Base-by-base conservation (phyloP, 345 rosid genomes). In the Rhodamnia rubescens region DNA sequence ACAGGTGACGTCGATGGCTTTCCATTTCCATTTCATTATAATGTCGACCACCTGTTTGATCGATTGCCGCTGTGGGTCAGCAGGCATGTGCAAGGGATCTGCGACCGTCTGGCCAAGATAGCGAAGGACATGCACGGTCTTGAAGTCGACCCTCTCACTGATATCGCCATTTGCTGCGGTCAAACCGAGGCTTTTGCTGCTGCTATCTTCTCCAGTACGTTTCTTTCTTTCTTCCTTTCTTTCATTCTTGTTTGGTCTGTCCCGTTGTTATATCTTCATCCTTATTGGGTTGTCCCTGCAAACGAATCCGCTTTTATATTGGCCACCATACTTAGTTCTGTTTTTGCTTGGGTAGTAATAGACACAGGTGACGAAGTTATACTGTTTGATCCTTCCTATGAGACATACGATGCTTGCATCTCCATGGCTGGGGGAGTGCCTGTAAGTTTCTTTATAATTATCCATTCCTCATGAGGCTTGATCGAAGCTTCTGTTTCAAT, bases 101-200 rank as follows among this genome's bases (percentile, higher is more conserved):
- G 94, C 85, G 96, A 91, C 42, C 89, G 85, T 26, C 82, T 92
- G 88, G 92, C 92, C 47, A 74, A 10, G 55, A 86, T 16, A 52
- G 85, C 80, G 91, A 88, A 88, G 89, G 88, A 74, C 83, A 88
- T 83, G 88, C 89, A 91, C 50, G 92, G 90, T 74, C 87, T 93
- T 5, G 87, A 89, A 49, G 83, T 92, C 47, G 91, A 92, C 55
- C 96, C 96, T 16, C 81, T 58, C 14, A 92, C 90, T 22, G 94
- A 93, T 86, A 88, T 92, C 42, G 92, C 92, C 69, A 89, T 93
- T 87, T 91, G 93, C 84, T 93, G 94, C 75, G 96, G 96, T 83
- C 94, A 92, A 89, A 88, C 94, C 16, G 96, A 92, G 92, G 96
- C 96, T 20, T 92, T 93, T 83, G 96, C 96, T 1, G 92, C 96